Evolutionary conservation across 2,329 filamentous ascomycete species (phyloP), one percentile per base, ranked within the genome.

Genomic region (Fusarium fujikuroi): DNA sequence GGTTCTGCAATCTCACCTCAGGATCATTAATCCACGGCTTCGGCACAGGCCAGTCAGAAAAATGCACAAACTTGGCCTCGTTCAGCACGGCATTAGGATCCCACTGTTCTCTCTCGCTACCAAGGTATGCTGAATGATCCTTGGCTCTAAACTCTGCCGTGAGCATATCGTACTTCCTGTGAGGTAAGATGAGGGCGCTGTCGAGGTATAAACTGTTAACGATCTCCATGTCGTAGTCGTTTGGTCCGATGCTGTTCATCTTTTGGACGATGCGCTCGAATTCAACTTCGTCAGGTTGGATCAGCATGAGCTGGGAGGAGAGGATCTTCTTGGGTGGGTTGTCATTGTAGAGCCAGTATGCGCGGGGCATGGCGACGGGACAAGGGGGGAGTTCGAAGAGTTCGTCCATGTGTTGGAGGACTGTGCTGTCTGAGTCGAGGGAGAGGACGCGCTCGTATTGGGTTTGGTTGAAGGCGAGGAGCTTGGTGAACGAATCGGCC

Each of bases 11-110:
- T 28, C 50, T 54, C 30, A 59, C 18, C 6, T 56, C 69, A 0
- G 36, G 32, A 28, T 70, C 70, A 7, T 61, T 36, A 0, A 73
- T 47, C 86, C 86, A 87, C 2, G 86, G 86, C 75, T 93, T 93
- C 1, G 91, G 90, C 23, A 92, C 77, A 3, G 92, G 92, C 89
- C 89, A 92, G 78, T 94, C 92, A 12, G 89, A 91, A 79, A 93
- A 93, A 78, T 93, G 92, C 4, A 93, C 83, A 34, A 91, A 85
- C 72, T 92, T 92, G 14, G 90, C 89, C 75, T 92, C 89, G 23
- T 85, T 84, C 50, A 88, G 82, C 2, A 86, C 84, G 23, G 79
- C 62, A 60, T 80, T n/a, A 1, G 91, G 84, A 77, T 92, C 87
- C 90, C 91, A 93, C 11, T 78, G 76, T 71, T 89, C 88, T 5